Evolutionary conservation across 2,329 filamentous ascomycete genomes (phyloP), one percentile per base, ranked within the genome.

Genomic region (Trichoderma oligosporum): DNA sequence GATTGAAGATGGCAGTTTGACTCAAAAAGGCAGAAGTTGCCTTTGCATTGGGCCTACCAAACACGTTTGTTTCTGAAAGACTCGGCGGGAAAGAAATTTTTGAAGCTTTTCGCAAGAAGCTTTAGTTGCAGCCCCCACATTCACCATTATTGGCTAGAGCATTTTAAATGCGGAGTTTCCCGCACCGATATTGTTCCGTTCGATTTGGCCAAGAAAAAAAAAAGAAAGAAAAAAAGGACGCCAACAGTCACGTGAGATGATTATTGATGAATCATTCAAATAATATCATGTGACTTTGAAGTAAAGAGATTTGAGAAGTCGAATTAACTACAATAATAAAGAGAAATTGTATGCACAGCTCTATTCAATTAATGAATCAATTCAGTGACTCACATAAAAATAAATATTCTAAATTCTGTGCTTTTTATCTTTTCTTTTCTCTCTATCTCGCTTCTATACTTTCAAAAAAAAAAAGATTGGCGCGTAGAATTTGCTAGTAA

Each of bases 61-160:
- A 55, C 52, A 55, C 52, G 52, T 33, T 36, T 42, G 36, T 47
- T 59, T 51, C 31, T 48, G 53, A 57, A 39, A 59, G 58, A 52
- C 54, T 61, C 58, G 56, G 63, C 58, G 61, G 61, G 63, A 67
- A 69, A 71, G 68, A 72, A 69, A 67, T 71, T 73, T 73, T 72
- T 71, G 68, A 71, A 73, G 70, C 68, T 71, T 64, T 63, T 60
- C 55, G 56, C 57, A 60, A 49, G 56, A 60, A 62, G 61, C 60
- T 61, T 65, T 62, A 56, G 56, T 55, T 38, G 22, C 52, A 27
- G 39, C 16, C 47, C 48, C 64, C 61, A 60, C 56, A 29, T 29
- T 7, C 51, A 18, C 61, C 56, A 53, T 60, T 58, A 44, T 53
- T 47, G 54, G 64, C 53, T 60, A 62, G 56, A 44, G 14, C 22